These are phyloP conservation scores for Asterionellopsis glacialis DNA, from an alignment of 108 stramenopile genomes.

Conservation along the genomic window DNA sequence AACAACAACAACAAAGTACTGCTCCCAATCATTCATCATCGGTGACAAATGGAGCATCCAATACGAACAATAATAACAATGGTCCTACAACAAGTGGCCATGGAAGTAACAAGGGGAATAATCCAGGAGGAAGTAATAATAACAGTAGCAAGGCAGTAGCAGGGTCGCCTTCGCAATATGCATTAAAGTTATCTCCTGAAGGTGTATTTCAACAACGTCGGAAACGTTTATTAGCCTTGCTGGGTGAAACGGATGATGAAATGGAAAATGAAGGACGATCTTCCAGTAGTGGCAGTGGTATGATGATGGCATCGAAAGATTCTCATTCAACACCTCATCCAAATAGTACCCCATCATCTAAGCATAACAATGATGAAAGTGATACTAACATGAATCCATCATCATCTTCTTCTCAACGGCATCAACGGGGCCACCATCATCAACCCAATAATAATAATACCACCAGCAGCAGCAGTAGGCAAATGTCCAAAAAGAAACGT, in stretches of 20 bases:
- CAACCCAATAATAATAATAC: background rate
- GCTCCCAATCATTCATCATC: constrained; percentile 2
- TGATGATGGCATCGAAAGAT: no score
- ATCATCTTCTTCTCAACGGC: background rate
- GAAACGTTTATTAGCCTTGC: constrained; percentile 21
- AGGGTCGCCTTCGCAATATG: no score
- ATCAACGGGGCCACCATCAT: background rate
- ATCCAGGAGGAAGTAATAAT: no score
- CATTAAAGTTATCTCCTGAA: constrained; percentile 16
- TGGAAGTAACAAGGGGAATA: no score
- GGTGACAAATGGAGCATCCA: background rate
- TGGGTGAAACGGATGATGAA: constrained; percentile 1
- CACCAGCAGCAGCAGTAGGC: background rate
- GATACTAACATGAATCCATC: background rate
- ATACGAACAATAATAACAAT: constrained; percentile 6
- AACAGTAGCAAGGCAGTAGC: no score
- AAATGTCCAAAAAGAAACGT: background rate
- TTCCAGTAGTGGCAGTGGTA: background rate
- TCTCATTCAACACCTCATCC: no score
- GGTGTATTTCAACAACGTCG: constrained; percentile 33
- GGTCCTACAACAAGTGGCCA: background rate
- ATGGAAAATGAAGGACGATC: background rate
- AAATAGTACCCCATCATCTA: no score
- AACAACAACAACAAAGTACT: background rate
- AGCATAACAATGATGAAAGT: constrained; percentile 2